phyloP scores from a whole-genome alignment of 2,329 filamentous ascomycete genomes.

The Pseudophaeomoniella oleicola region DNA sequence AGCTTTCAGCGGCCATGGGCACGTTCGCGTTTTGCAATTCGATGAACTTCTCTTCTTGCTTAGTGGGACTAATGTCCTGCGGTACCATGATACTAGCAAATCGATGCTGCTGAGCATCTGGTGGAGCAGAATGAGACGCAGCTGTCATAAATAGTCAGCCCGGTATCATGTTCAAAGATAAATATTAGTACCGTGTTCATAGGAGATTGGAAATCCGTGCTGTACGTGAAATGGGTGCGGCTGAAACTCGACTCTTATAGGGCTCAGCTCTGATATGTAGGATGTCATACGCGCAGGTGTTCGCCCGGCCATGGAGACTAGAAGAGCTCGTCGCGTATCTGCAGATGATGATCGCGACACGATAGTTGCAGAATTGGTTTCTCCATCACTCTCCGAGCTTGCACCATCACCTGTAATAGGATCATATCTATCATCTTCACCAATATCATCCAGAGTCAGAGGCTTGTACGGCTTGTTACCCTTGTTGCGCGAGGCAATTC shows the following conservation, averaged over 20 bases:
- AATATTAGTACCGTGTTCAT: not conserved
- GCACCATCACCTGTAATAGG: not conserved
- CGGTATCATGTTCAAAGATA: too few species aligned
- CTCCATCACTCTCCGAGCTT: not conserved
- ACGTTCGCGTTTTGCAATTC: slow-evolving; percentile 3
- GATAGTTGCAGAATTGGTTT: not conserved
- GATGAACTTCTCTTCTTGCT: slow-evolving; percentile 10
- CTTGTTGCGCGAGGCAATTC: slow-evolving; percentile 11
- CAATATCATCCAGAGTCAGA: slow-evolving; percentile 8
- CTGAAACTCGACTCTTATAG: not conserved
- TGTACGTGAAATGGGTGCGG: not conserved
- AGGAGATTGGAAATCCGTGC: not conserved
- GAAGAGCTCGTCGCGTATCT: not conserved
- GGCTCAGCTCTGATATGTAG: not conserved
- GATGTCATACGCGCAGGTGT: not conserved
- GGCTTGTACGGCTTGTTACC: slow-evolving; percentile 11
- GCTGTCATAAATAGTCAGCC: too few species aligned
- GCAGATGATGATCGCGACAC: not conserved
- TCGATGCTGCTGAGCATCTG: not conserved
- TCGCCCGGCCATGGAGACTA: not conserved
- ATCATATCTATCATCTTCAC: slow-evolving; percentile 3
- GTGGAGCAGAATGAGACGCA: not conserved
- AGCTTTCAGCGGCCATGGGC: not conserved
- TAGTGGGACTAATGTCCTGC: slow-evolving; percentile 10
- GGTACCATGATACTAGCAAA: slow-evolving; percentile 6